phyloP scores from a whole-genome alignment of 805 yeast genomes.

The Candida sithepensis region DNA sequence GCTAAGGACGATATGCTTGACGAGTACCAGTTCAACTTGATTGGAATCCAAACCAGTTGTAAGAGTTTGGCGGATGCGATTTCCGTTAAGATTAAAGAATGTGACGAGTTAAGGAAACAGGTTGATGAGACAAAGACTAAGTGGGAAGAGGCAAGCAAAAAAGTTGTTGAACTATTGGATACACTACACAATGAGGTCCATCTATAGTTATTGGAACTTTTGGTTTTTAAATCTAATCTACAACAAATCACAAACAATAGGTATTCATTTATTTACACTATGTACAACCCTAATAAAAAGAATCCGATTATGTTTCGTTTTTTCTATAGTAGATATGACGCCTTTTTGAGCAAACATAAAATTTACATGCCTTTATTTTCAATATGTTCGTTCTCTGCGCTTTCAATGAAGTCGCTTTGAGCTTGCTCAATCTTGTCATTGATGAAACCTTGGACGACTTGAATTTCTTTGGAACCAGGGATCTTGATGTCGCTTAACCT shows the following conservation, averaged over 20 bases:
- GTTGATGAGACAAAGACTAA: conserved; percentile 18
- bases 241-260: neutral
- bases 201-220: neutral
- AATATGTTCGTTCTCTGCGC: conserved; percentile 1
- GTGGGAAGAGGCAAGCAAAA: conserved; percentile 24
- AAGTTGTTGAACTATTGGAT: conserved; percentile 12
- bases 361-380: conserved; percentile 4
- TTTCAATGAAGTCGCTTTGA: conserved; percentile 14
- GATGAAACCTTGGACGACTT: conserved; percentile 33
- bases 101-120: conserved; percentile 20
- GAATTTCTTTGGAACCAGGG: conserved; percentile 34
- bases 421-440: conserved; percentile 28
- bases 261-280: neutral
- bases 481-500: conserved; percentile 30
- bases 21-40: conserved; percentile 23
- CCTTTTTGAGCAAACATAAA: too few relatives aligned
- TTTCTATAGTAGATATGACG: too few relatives aligned
- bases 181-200: conserved; percentile 7
- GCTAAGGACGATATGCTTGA: conserved; percentile 11
- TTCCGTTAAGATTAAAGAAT: conserved; percentile 21
- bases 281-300: neutral
- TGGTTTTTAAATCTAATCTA: too few relatives aligned
- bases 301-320: too few relatives aligned
- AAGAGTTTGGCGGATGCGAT: conserved; percentile 19
- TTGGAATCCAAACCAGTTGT: conserved; percentile 20